Conservation (phyloP, 163 green algal genomes). For the Coccomyxa subellipsoidea region DNA sequence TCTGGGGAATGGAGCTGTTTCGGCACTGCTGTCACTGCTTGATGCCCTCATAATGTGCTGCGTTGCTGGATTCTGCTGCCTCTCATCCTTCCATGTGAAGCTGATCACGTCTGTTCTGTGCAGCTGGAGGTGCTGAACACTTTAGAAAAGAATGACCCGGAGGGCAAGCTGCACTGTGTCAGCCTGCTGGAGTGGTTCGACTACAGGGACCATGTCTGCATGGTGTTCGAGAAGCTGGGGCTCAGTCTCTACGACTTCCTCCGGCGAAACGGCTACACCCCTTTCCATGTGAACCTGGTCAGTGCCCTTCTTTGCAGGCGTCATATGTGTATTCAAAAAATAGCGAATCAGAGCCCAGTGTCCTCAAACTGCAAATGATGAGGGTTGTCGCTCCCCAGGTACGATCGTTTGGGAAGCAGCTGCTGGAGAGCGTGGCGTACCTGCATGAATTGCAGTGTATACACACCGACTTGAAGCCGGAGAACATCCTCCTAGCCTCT, state of each 20-base stretch:
- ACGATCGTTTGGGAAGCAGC: constrained; percentile 72
- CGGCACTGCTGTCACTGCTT: too few species aligned
- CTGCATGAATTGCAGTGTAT: constrained; percentile 89
- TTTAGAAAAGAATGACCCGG: constrained; percentile 75
- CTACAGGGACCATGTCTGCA: constrained; percentile 96
- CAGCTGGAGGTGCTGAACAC: constrained; percentile 87
- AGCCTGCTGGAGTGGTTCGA: constrained; percentile 92
- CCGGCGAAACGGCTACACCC: constrained; percentile 77
- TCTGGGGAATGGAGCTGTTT: too few species aligned
- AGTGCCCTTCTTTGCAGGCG: background rate
- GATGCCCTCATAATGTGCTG: too few species aligned
- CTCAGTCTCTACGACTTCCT: constrained; percentile 96
- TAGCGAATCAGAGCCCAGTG: too few species aligned
- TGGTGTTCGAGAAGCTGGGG: constrained; percentile 98
- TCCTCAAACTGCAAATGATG: too few species aligned
- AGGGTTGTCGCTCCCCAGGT: too few species aligned
- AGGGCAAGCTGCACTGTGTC: constrained; percentile 62
- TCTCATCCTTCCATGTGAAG: background rate
- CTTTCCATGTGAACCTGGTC: constrained; percentile 75
- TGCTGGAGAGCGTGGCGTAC: constrained; percentile 86
- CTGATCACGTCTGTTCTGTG: background rate
- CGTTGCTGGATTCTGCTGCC: background rate
- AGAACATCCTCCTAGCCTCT: constrained; percentile 92
- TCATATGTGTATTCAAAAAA: too few species aligned
- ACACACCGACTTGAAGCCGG: constrained; percentile 98